These are phyloP conservation scores for Syzygium jambos DNA, from an alignment of 345 rosid species.

Conservation along the genomic window DNA sequence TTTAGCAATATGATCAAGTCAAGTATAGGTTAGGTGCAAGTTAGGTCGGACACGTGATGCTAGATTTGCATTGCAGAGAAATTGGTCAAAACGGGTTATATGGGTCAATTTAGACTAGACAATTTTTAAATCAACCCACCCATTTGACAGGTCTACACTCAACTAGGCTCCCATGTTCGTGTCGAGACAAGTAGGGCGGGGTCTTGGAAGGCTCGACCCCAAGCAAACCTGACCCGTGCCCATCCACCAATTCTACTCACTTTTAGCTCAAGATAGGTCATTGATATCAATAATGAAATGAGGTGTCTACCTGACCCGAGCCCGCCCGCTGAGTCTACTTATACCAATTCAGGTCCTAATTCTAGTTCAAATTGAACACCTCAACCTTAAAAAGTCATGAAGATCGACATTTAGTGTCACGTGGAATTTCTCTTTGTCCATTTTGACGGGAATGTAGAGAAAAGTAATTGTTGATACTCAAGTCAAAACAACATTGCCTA, in stretches of 20 bases:
- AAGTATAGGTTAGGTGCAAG: no score
- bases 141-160: no score
- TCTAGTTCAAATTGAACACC: background rate
- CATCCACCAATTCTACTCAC: background rate
- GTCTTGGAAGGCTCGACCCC: background rate
- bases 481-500: background rate
- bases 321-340: background rate
- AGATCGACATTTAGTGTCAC: background rate
- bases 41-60: no score
- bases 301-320: background rate
- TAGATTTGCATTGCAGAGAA: no score
- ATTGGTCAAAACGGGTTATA: no score
- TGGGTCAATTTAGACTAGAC: no score
- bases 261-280: background rate
- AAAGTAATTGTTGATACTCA: background rate
- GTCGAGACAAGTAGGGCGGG: no score
- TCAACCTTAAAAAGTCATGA: background rate
- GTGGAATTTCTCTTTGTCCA: background rate
- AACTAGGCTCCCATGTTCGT: no score
- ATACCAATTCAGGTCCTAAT: background rate
- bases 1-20: no score
- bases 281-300: background rate
- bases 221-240: rapidly evolving
- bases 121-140: no score
- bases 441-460: background rate